Base-by-base conservation (phyloP, 176 grass and related monocot genomes). In the Thalia dealbata region DNA sequence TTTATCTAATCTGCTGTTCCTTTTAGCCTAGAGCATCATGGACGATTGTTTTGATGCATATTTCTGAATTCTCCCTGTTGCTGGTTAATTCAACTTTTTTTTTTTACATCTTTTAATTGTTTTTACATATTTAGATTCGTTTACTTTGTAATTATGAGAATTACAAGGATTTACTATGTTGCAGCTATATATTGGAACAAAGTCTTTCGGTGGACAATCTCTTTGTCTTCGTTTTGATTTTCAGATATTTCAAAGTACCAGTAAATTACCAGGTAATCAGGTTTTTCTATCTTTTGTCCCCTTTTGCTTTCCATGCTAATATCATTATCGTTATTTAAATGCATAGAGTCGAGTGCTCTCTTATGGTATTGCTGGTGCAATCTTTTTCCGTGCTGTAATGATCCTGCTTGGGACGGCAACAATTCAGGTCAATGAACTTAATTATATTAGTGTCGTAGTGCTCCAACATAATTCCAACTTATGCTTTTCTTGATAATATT, bases 131-230 rank as follows among this genome's bases (percentile, higher is more conserved):
- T 14, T 26, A 35, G 13, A 15, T 30, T 50, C n/a, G 22, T 50
- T 60, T 42, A 71, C 13, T 50, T 60, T 51, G 51, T 19, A 67
- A 73, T n/a, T 16, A 24, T 27, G 50, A 69, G 48, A 51, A 44
- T 14, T 67, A 29, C 19, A 24, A 41, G 68, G 9, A 58, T 72
- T 48, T 81, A 67, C 63, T 87, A 30, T 76, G 32, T 66, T 78
- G 79, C 85, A 99, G 90, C 56, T 99, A 93, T 85, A 76, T 99
- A 43, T 86, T 99, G 83, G 95, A 99, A 73, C 86, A 99, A 75
- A 97, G 95, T 74, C 84, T 99, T 69, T 99, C 95, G 0, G 95
- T 99, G 72, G 95, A 99, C 81, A 99, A 99, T 76, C 95, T 99
- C 78, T 99, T 99, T 86, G 95, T 99, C 82, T 99, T 93, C 76